Conservation (phyloP, 2,329 filamentous ascomycete genomes). For the Colletotrichum sojae region DNA sequence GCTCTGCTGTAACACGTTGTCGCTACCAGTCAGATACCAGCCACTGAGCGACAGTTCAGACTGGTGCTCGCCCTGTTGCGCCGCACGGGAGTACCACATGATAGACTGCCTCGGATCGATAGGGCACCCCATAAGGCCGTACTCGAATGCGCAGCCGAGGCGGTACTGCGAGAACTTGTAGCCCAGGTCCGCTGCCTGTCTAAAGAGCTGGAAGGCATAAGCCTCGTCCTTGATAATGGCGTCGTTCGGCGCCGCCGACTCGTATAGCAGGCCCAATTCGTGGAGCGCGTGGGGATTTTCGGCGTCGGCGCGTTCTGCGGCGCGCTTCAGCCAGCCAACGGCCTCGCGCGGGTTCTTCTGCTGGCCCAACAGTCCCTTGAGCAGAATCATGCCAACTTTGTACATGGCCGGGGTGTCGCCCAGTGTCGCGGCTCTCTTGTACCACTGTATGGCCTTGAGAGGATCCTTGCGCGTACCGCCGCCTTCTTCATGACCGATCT, state of each 20-base stretch:
- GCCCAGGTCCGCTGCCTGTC: conserved; percentile 86
- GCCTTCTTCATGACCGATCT: conserved; percentile 94
- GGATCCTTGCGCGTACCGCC: conserved; percentile 93
- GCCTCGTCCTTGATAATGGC: conserved; percentile 84
- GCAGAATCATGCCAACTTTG: conserved; percentile 95
- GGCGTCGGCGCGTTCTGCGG: conserved; percentile 86
- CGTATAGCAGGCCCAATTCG: conserved; percentile 80
- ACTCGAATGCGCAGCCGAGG: conserved; percentile 90
- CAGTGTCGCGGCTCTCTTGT: conserved; percentile 90
- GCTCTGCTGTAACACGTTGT: conserved; percentile 89
- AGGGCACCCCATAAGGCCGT: conserved; percentile 84
- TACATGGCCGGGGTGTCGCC: conserved; percentile 97
- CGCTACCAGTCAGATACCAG: conserved; percentile 95
- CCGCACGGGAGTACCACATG: conserved; percentile 93
- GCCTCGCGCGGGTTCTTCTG: conserved; percentile 86
- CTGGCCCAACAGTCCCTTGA: conserved; percentile 95
- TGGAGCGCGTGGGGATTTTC: conserved; percentile 97
- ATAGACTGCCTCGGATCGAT: conserved; percentile 90
- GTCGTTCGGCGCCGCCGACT: conserved; percentile 76
- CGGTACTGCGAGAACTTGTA: conserved; percentile 97
- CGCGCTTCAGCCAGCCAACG: conserved; percentile 92
- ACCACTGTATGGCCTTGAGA: conserved; percentile 97
- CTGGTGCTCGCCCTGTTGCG: conserved; percentile 94
- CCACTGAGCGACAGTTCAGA: conserved; percentile 86
- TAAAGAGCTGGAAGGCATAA: conserved; percentile 86